These are phyloP conservation scores for Coemansia sp. DNA, from an alignment of 371 early-diverging fungal species.

Conservation along the genomic window DNA sequence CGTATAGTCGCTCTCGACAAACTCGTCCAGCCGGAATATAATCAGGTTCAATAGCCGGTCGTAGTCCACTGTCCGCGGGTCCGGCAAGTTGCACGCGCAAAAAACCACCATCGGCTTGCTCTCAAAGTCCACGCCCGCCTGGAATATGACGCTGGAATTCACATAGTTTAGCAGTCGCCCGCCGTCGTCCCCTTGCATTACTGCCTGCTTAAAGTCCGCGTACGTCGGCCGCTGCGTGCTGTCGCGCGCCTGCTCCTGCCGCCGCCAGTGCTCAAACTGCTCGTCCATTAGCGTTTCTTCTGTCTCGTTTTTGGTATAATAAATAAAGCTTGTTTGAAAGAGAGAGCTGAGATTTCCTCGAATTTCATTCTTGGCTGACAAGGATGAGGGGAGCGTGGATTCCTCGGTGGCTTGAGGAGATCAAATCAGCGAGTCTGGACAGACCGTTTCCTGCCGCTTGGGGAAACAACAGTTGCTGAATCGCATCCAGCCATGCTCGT, in stretches of 20 bases:
- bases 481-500: no score
- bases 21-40: slow-evolving; percentile 38
- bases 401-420: no score
- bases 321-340: no score
- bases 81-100: slow-evolving; percentile 78
- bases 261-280: slow-evolving; percentile 35
- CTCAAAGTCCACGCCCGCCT: slow-evolving; percentile 76
- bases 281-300: slow-evolving; percentile 24
- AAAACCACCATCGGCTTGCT: slow-evolving; percentile 79
- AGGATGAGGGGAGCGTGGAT: no score
- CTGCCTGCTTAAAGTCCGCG: slow-evolving; percentile 16
- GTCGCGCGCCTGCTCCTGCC: slow-evolving; percentile 9
- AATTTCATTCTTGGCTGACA: no score
- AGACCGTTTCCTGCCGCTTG: no score
- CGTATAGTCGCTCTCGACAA: slow-evolving; percentile 86
- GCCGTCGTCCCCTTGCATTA: slow-evolving; percentile 44
- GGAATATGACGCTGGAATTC: slow-evolving; percentile 53
- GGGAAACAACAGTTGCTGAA: no score
- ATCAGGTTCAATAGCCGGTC: slow-evolving; percentile 73
- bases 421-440: no score
- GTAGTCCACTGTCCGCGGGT: slow-evolving; percentile 73
- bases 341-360: no score
- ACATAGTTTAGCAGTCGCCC: slow-evolving; percentile 43
- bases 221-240: slow-evolving; percentile 7
- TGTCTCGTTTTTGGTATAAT: no score